A percentile compares a stretch with the other conserved stretches of the same genome.
These are phyloP conservation scores for Musa itinerans DNA, from an alignment of 176 grass and related monocot genomes.

Conservation along the genomic window DNA sequence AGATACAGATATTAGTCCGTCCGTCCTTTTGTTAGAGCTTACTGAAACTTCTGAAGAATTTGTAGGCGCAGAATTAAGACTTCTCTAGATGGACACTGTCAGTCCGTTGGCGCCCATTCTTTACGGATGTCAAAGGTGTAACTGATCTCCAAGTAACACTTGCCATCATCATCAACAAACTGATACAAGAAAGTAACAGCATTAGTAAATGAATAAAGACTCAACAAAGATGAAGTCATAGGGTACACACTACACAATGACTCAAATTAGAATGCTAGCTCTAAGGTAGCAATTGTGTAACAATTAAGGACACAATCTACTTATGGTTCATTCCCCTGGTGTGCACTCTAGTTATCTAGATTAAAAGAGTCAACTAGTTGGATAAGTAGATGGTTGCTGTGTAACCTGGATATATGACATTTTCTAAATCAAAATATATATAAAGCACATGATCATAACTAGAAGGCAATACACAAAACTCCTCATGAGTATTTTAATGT, in stretches of 20 bases:
- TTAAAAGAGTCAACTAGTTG: too few species aligned
- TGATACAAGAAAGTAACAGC: constrained; percentile 20
- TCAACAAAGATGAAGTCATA: neutral
- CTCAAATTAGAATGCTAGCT: neutral
- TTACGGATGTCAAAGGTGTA: constrained; percentile 94
- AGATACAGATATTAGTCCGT: too few species aligned
- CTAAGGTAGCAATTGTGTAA: too few species aligned
- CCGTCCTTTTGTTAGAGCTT: neutral
- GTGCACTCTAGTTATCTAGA: too few species aligned
- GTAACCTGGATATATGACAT: too few species aligned
- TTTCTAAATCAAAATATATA: too few species aligned
- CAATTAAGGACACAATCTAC: too few species aligned
- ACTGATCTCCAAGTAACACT: constrained; percentile 94
- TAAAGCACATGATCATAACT: too few species aligned
- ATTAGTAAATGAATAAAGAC: neutral
- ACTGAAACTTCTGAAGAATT: neutral
- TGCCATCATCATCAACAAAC: constrained; percentile 94
- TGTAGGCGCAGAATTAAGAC: neutral
- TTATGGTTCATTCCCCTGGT: too few species aligned
- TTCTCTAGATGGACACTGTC: neutral
- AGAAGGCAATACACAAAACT: too few species aligned
- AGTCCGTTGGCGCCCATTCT: constrained; percentile 59
- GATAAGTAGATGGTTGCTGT: too few species aligned
- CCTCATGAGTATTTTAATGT: too few species aligned
- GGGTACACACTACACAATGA: neutral